phyloP scores from a whole-genome alignment of 495 filamentous ascomycete species.

The Chaetomium fimeti region DNA sequence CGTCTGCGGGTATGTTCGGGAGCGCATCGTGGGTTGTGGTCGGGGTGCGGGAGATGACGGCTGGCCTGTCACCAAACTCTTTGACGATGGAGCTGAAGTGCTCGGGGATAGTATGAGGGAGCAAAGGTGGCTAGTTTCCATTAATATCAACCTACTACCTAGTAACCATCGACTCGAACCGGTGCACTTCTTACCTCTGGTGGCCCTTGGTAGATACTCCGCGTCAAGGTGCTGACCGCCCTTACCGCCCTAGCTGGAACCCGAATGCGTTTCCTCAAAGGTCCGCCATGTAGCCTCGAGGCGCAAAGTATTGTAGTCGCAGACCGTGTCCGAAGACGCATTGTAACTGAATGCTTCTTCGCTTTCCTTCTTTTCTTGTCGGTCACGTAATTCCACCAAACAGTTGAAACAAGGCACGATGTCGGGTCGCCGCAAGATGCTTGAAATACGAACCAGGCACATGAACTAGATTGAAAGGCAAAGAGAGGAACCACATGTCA shows the following conservation, averaged over 20 bases:
- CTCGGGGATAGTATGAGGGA: conserved; percentile 64
- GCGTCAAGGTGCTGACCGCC: conserved; percentile 21
- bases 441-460: too few relatives aligned
- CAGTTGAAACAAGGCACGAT: background rate
- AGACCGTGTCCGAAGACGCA: conserved; percentile 6
- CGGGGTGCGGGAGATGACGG: conserved; percentile 49
- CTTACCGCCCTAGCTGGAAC: background rate
- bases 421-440: background rate
- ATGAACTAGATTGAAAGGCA: background rate
- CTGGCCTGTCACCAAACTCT: conserved; percentile 73
- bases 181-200: conserved; percentile 21
- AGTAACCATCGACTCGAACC: background rate
- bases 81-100: conserved; percentile 61
- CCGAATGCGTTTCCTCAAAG: background rate
- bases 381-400: background rate
- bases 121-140: conserved; percentile 30
- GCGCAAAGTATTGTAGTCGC: background rate
- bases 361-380: background rate
- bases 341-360: background rate
- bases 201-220: conserved; percentile 29
- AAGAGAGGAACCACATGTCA: background rate
- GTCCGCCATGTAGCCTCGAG: background rate
- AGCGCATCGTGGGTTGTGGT: conserved; percentile 23
- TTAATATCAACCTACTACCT: background rate
- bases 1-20: conserved; percentile 16